Evolutionary conservation across 306 rosid genomes (phyloP), one percentile per base, ranked within the genome.

Genomic region (Abrus precatorius): DNA sequence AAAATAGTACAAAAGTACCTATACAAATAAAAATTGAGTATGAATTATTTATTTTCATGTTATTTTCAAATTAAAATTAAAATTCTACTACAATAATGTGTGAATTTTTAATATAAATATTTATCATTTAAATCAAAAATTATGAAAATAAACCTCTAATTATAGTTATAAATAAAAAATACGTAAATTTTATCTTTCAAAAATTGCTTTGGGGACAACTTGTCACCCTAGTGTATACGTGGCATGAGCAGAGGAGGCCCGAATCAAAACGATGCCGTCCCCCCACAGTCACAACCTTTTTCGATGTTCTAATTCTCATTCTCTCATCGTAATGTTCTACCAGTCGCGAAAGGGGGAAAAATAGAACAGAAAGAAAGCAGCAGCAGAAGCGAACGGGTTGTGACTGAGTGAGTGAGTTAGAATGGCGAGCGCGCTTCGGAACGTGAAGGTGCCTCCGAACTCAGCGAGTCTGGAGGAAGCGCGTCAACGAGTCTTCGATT

Each of bases 391-490:
- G 61, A 72, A 50, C 61, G 68, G 44, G 71, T 81, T 3, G 68
- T 33, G 49, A 82, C 41, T 67, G 65, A 32, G 57, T 40, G 84
- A 66, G 88, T 36, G 68, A 3, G 73, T 48, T 81, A 48, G 79
- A 57, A 95, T 93, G 98, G 78, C 97, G 79, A 85, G 80, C 29
- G 80, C 76, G 56, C 75, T 85, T 12, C 86, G 91, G 44, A 75
- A 43, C 78, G 85, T 89, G 87, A 95, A 91, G 82, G 99, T 95
- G 44, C 90, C 92, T 8, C 97, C 99, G 13, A 91, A 93, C 87
- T 95, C 99, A 1, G 93, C 77, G 61, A 90, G 48, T 63, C 68
- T 95, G 10, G 98, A 86, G 28, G 99, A 95, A 62, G 99, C 99
- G n/a, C 80, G 94, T 77, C 84, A 55, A 3, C 86, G 91, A 20